Conservation (phyloP, 208 protist species). For the Trypanosoma lewisi region DNA sequence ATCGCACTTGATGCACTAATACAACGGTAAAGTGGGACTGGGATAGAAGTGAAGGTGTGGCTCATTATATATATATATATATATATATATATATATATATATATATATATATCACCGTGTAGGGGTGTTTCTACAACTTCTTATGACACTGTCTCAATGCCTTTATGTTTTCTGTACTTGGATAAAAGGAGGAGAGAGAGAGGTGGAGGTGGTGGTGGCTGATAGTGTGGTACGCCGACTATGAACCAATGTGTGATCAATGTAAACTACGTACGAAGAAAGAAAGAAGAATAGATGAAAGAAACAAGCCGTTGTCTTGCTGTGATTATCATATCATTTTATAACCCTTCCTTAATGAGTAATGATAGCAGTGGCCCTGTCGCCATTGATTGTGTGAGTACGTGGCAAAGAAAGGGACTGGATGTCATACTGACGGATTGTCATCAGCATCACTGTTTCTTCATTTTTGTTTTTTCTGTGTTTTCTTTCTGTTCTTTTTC, state of each 20-base stretch:
- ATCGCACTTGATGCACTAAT: background rate
- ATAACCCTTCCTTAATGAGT: background rate
- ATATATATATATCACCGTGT: too few relatives aligned
- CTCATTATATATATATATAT: too few relatives aligned
- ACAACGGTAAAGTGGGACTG: background rate
- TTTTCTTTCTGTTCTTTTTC: too few relatives aligned
- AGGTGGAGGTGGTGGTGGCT: background rate
- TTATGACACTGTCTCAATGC: too few relatives aligned
- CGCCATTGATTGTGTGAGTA: background rate
- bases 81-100: too few relatives aligned
- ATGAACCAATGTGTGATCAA: background rate
- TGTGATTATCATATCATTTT: background rate
- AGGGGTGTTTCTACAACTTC: too few relatives aligned
- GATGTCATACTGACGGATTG: too few relatives aligned
- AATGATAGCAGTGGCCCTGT: background rate
- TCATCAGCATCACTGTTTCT: background rate
- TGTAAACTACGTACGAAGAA: background rate
- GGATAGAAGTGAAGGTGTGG: background rate
- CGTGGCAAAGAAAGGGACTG: too few relatives aligned
- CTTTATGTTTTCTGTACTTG: too few relatives aligned
- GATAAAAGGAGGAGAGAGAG: too few relatives aligned
- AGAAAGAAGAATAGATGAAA: background rate
- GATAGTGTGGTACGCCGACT: background rate
- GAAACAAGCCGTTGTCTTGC: background rate
- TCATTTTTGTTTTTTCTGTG: background rate